These are phyloP conservation scores for Aspergillus spinulosporus DNA, from an alignment of 2,329 filamentous ascomycete species.

Conservation along the genomic window DNA sequence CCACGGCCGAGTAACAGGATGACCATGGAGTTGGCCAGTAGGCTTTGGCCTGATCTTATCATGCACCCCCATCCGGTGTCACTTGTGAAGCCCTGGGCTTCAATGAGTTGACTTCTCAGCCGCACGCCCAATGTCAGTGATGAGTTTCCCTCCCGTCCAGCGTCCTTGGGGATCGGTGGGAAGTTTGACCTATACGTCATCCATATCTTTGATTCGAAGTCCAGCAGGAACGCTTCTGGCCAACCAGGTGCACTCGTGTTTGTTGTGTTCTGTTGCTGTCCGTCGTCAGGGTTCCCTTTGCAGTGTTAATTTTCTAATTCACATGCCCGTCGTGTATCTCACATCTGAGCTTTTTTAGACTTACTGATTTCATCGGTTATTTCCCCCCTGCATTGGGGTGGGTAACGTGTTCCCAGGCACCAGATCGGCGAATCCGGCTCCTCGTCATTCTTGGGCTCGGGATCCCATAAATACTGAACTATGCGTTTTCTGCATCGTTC, in stretches of 20 bases:
- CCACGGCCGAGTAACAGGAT: slow-evolving; percentile 75
- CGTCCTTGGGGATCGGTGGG: slow-evolving; percentile 73
- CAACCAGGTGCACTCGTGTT: slow-evolving; percentile 56
- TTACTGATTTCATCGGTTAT: slow-evolving; percentile 1
- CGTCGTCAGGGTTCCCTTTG: not conserved
- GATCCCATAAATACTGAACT: slow-evolving; percentile 90
- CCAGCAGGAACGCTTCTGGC: slow-evolving; percentile 82
- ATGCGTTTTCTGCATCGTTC: slow-evolving; percentile 77
- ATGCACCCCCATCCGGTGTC: slow-evolving; percentile 99
- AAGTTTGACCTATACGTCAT: slow-evolving; percentile 95
- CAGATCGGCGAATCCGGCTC: slow-evolving; percentile 70
- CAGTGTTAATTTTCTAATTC: not conserved
- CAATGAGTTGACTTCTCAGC: slow-evolving; percentile 74
- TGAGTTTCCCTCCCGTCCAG: slow-evolving; percentile 68
- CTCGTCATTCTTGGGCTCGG: slow-evolving; percentile 78
- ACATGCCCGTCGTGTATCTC: no score
- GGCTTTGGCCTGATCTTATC: slow-evolving; percentile 92
- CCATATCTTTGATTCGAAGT: slow-evolving; percentile 93
- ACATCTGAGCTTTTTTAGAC: not conserved
- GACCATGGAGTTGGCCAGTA: slow-evolving; percentile 81
- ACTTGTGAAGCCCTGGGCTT: slow-evolving; percentile 80
- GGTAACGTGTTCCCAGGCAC: slow-evolving; percentile 71
- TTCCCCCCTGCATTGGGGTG: slow-evolving; percentile 12
- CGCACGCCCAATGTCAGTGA: slow-evolving; percentile 81
- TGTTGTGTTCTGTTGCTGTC: slow-evolving; percentile 9